Base-by-base conservation (phyloP, 2,329 filamentous ascomycete genomes). In the Xylaria multiplex region DNA sequence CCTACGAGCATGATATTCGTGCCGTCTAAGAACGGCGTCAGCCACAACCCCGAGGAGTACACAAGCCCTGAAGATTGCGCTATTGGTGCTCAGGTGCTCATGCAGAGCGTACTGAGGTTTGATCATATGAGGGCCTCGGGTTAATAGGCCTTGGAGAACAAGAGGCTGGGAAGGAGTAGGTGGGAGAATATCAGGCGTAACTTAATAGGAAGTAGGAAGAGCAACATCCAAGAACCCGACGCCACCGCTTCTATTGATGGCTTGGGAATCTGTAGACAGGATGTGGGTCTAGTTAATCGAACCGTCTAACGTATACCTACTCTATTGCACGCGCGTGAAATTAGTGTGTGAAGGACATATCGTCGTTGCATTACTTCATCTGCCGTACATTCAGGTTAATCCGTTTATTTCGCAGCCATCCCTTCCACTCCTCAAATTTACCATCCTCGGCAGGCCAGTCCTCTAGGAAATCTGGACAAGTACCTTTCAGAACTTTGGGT, bases 301-400 rank as follows among this genome's bases (percentile, higher is more conserved):
- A 53, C 35, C 22, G 30, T 6, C 6, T 53, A 6, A 13, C 19
- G 40, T 50, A 42, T 52, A 5, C 30, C 53, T 52, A 5, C 30
- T 53, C 35, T 19, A 14, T 35, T 56, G 8, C 16, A 43, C 9
- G 8, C 13, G 27, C 4, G 22, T 24, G 42, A 52, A 49, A 22
- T 37, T 16, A 32, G 46, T 16, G 8, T 3, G 19, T 50, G n/a
- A 27, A 37, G 14, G 27, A 19, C 30, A 7, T 24, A 22, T 19
- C 16, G 22, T 55, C 50, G 45, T 9, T 35, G 62, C 27, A 85
- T 37, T 88, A 86, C 74, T 82, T 87, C 91, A 97, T 96, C 79
- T 98, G 95, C 68, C 95, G 85, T 9, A 97, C 92, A 77, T 98
- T 98, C 54, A 98, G 76, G 77, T 98, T 98, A 73, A 98, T 88